Evolutionary conservation across 2,329 filamentous ascomycete species (phyloP), one percentile per base, ranked within the genome.

Genomic region (Colletotrichum trifolii): DNA sequence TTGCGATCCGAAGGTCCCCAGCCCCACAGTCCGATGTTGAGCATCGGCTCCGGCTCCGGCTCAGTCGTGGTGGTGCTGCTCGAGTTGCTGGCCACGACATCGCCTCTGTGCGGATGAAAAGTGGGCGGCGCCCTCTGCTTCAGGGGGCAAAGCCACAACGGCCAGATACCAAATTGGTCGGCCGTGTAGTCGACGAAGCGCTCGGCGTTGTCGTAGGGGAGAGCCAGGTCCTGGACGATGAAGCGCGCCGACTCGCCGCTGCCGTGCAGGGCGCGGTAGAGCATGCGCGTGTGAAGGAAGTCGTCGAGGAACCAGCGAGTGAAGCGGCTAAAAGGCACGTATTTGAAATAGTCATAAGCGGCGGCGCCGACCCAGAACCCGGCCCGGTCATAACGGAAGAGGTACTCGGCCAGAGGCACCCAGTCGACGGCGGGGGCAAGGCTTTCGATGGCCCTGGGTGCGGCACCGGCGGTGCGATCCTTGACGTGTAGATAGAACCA

Each of bases 21-120:
- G 9, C 92, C 93, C 93, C 93, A 97, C 40, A 96, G 85, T n/a
- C 87, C 87, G 49, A 90, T 81, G 73, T 89, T 90, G 63, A 90
- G 82, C 77, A 88, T 85, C 66, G 76, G 80, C 69, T 68, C 59
- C 49, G 39, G 49, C 54, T 48, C 15, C 15, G 42, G 25, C 25
- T 25, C 25, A 25, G 25, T 42, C 38, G 34, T 40, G 49, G 61
- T 64, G 17, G 69, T 64, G 3, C 39, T 17, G 40, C 48, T 17
- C 2, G 36, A 25, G 8, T 38, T 38, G 8, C 48, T 49, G 45
- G 42, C n/a, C 46, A 77, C 73, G 7, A 71, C 71, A 67, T 78
- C 73, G 55, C 72, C 79, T 1, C 83, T 81, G 70, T 83, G 81
- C 2, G 85, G 85, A 72, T 88, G 85, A 71, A 88, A 88, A 10